These are phyloP conservation scores for Xylaria palmicola DNA, from an alignment of 495 filamentous ascomycete species.

Conservation along the genomic window DNA sequence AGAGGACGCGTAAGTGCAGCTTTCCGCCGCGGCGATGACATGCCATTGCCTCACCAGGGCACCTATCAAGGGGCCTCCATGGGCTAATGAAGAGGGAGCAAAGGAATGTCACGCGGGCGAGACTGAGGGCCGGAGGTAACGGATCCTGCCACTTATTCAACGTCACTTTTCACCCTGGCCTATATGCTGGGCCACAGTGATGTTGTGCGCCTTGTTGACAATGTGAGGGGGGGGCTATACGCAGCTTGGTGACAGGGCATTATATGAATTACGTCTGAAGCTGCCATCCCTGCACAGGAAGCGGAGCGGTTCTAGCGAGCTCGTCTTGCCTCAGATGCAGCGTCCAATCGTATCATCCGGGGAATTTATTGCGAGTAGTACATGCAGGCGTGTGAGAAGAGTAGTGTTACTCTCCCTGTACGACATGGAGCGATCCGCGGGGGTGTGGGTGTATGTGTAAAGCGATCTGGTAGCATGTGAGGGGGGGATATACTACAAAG, in stretches of 20 bases:
- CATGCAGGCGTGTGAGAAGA: neutral
- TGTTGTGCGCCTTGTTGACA: no score
- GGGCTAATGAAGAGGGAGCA: neutral
- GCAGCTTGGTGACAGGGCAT: no score
- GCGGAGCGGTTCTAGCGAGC: slow-evolving; percentile 1
- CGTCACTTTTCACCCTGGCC: no score
- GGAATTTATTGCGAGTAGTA: slow-evolving; percentile 8
- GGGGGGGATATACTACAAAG: no score
- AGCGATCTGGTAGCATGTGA: no score
- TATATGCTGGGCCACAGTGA: no score
- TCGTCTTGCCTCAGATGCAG: slow-evolving; percentile 14
- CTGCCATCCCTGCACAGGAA: neutral
- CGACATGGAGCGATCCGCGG: neutral
- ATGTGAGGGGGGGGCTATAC: no score
- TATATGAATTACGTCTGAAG: no score
- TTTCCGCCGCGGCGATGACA: neutral
- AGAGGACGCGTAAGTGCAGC: neutral
- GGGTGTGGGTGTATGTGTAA: neutral
- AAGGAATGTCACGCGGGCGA: neutral
- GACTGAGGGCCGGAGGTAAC: no score
- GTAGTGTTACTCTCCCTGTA: slow-evolving; percentile 5
- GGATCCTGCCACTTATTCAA: no score
- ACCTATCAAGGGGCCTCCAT: neutral
- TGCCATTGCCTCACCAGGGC: neutral
- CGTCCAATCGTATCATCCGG: slow-evolving; percentile 19